Evolutionary conservation across 345 rosid species (phyloP).

Genomic region (Linum trigynum): DNA sequence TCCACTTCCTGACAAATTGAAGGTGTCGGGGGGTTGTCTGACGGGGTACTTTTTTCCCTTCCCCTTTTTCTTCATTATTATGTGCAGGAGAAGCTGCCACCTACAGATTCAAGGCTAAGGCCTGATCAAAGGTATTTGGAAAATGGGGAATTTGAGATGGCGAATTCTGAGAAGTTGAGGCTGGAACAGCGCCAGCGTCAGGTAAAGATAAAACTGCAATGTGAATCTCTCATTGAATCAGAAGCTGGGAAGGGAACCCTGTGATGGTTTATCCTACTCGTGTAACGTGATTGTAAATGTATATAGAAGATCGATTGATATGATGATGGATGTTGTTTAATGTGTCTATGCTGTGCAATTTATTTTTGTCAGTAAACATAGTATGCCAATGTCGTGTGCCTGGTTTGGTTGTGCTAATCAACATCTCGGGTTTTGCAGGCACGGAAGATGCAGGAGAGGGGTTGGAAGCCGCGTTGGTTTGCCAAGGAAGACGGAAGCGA

Average conservation of each 20-base stretch:
- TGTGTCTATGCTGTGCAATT: no score
- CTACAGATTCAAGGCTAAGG: constrained; percentile 95
- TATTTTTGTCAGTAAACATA: no score
- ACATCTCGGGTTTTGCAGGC: constrained; percentile 38
- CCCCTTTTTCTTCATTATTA: no score
- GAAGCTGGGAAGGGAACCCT: background rate
- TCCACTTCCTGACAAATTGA: no score
- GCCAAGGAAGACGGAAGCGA: constrained; percentile 57
- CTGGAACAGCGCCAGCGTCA: constrained; percentile 93
- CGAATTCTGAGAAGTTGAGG: constrained; percentile 89
- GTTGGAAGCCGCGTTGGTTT: constrained; percentile 98
- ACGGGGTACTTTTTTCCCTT: no score
- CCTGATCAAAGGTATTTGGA: constrained; percentile 89
- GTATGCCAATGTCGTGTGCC: no score
- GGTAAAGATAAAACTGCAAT: constrained; percentile 28
- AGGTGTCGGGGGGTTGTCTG: no score
- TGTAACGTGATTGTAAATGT: no score
- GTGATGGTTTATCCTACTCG: no score
- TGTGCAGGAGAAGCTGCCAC: constrained; percentile 79
- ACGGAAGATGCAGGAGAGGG: constrained; percentile 92
- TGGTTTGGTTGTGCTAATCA: background rate
- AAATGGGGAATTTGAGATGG: constrained; percentile 93
- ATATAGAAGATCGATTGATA: no score
- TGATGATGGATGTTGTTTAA: no score
- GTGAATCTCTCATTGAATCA: background rate